Conservation (phyloP, 768 basidiomycete genomes). For the Tricholoma sp. region DNA sequence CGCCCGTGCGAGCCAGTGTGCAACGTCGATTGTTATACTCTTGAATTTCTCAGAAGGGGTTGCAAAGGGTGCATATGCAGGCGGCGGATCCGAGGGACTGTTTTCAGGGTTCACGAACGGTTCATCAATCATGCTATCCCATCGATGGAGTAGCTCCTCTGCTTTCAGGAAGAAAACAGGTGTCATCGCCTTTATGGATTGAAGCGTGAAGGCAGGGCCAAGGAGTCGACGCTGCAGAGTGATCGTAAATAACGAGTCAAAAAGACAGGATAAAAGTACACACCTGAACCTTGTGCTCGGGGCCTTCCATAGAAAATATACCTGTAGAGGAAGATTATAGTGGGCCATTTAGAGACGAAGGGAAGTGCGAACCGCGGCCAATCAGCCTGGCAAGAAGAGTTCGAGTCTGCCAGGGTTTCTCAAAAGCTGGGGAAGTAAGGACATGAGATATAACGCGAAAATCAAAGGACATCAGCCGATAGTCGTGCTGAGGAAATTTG, state of each 20-base stretch:
- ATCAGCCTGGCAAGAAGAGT: constrained; percentile 40
- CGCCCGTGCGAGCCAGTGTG: constrained; percentile 55
- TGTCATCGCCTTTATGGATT: constrained; percentile 37
- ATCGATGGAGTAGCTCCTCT: constrained; percentile 41
- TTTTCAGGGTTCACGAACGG: constrained; percentile 1
- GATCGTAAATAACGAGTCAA: neutral
- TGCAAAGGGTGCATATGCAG: constrained; percentile 7
- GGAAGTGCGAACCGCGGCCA: constrained; percentile 35
- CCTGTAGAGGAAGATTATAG: constrained; percentile 22
- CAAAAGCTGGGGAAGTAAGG: constrained; percentile 41
- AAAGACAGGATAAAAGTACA: neutral
- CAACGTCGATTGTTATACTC: constrained; percentile 38
- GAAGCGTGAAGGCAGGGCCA: constrained; percentile 44
- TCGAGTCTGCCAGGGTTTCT: constrained; percentile 57
- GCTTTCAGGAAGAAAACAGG: constrained; percentile 50
- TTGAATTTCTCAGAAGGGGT: constrained; percentile 7
- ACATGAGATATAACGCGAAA: constrained; percentile 43
- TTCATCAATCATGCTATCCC: constrained; percentile 28
- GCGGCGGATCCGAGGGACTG: constrained; percentile 5
- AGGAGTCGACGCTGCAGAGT: constrained; percentile 36
- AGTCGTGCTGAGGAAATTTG: constrained; percentile 37
- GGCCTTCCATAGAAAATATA: constrained; percentile 49
- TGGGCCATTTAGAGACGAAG: neutral
- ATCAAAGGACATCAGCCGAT: constrained; percentile 50
- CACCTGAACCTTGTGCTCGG: constrained; percentile 40